Conservation (phyloP, 441 rosid species). For the Biscutella laevigata region DNA sequence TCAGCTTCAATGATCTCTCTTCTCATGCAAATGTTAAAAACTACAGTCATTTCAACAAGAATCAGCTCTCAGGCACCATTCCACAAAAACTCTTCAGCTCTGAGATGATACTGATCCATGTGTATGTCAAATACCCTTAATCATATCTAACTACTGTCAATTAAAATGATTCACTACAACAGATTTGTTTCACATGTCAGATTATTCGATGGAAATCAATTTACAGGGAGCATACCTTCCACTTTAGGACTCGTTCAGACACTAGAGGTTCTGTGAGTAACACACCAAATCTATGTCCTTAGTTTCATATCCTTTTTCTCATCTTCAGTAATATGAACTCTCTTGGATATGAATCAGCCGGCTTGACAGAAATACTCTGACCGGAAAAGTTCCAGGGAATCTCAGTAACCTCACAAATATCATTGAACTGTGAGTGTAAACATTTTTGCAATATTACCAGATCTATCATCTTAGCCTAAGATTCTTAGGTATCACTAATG, state of each 20-base stretch:
- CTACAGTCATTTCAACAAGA: slow-evolving; percentile 90
- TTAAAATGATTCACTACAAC: neutral
- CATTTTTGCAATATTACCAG: neutral
- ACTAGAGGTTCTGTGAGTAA: slow-evolving; percentile 97
- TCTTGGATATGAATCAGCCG: slow-evolving; percentile 47
- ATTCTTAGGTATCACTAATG: neutral
- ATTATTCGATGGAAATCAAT: slow-evolving; percentile 75
- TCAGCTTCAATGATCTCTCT: neutral
- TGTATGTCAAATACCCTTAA: slow-evolving; percentile 42
- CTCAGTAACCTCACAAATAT: slow-evolving; percentile 65
- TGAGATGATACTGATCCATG: slow-evolving; percentile 72
- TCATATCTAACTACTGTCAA: neutral
- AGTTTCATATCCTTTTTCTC: neutral
- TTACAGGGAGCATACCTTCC: slow-evolving; percentile 63
- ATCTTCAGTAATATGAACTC: neutral
- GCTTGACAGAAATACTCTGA: slow-evolving; percentile 70
- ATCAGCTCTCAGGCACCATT: slow-evolving; percentile 86
- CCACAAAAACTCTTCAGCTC: slow-evolving; percentile 60
- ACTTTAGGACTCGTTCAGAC: slow-evolving; percentile 60
- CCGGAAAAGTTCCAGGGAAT: slow-evolving; percentile 59
- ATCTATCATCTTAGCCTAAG: too few relatives aligned
- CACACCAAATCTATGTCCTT: slow-evolving; percentile 11
- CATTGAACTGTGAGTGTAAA: slow-evolving; percentile 58
- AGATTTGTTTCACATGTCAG: slow-evolving; percentile 29
- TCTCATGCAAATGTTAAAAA: slow-evolving; percentile 1